Conservation (phyloP, 164 flowering plant species). For the Berberis thunbergii region DNA sequence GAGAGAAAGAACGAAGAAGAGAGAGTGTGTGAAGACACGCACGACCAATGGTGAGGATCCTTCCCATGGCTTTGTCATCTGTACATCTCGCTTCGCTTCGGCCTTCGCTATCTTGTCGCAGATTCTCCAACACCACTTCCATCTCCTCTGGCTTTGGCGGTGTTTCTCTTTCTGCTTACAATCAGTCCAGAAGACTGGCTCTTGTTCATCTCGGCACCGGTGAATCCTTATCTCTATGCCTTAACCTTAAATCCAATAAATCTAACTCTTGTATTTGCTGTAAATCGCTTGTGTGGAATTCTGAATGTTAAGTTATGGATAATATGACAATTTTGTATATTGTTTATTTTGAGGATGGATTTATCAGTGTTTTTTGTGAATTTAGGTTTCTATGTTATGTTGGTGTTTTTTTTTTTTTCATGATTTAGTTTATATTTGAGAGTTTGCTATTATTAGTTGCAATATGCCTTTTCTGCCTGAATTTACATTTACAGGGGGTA, state of each 20-base stretch:
- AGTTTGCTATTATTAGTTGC: too few relatives aligned
- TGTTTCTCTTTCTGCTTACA: conserved; percentile 20
- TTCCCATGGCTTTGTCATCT: conserved; percentile 65
- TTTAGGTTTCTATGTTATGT: too few relatives aligned
- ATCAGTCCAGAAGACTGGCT: conserved; percentile 34
- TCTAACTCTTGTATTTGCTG: not conserved
- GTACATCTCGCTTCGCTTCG: conserved; percentile 24
- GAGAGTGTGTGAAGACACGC: conserved; percentile 8
- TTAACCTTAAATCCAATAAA: not conserved
- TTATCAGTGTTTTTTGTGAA: too few relatives aligned
- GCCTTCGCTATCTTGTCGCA: conserved; percentile 23
- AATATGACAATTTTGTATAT: too few relatives aligned
- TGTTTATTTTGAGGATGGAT: too few relatives aligned
- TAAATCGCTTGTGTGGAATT: not conserved
- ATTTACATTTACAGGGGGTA: too few relatives aligned
- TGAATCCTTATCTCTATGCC: conserved; percentile 6
- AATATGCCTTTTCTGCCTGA: too few relatives aligned
- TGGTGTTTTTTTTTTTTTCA: too few relatives aligned
- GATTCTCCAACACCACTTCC: conserved; percentile 5
- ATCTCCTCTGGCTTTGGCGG: conserved; percentile 6
- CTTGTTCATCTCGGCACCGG: conserved; percentile 42
- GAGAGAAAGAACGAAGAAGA: not conserved
- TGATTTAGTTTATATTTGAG: too few relatives aligned
- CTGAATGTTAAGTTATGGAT: not conserved
- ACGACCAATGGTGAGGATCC: conserved; percentile 40